A percentile compares a stretch with the other conserved stretches of the same genome.
Conservation (phyloP, 179 eudicot species). For the Beta lomatogona region DNA sequence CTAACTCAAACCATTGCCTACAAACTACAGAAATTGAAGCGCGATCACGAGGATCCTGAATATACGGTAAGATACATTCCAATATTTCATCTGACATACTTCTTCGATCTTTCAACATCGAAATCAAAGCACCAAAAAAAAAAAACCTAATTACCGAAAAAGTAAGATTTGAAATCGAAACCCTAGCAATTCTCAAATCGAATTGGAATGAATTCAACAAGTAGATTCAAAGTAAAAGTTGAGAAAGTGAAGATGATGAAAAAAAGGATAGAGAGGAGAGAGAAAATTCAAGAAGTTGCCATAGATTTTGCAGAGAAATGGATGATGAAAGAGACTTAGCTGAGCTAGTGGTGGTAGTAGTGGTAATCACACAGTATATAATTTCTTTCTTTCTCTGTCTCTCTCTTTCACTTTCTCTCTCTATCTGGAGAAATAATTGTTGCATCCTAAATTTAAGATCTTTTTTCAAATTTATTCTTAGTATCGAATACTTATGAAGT, state of each 20-base stretch:
- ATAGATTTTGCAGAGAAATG: slow-evolving; percentile 6
- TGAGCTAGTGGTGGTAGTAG: neutral
- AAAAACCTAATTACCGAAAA: neutral
- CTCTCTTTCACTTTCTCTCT: neutral
- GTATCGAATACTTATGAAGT: too few relatives aligned
- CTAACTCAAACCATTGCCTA: slow-evolving; percentile 65
- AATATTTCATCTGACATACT: slow-evolving; percentile 59
- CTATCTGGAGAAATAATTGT: neutral
- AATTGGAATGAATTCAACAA: too few relatives aligned
- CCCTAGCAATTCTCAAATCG: too few relatives aligned
- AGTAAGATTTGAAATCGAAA: neutral
- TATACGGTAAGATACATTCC: slow-evolving; percentile 60
- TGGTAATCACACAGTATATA: neutral
- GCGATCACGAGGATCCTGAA: slow-evolving; percentile 63
- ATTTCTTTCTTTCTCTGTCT: neutral
- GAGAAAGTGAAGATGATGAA: too few relatives aligned
- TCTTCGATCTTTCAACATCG: neutral
- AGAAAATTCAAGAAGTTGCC: neutral
- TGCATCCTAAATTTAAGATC: neutral
- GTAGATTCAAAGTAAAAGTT: neutral
- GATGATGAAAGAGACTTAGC: slow-evolving; percentile 15
- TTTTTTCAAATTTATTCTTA: neutral
- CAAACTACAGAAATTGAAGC: slow-evolving; percentile 69
- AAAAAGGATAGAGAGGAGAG: neutral
- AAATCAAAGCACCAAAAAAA: neutral